Conservation (phyloP, 2,329 filamentous ascomycete species). For the Elsinoe perseae region DNA sequence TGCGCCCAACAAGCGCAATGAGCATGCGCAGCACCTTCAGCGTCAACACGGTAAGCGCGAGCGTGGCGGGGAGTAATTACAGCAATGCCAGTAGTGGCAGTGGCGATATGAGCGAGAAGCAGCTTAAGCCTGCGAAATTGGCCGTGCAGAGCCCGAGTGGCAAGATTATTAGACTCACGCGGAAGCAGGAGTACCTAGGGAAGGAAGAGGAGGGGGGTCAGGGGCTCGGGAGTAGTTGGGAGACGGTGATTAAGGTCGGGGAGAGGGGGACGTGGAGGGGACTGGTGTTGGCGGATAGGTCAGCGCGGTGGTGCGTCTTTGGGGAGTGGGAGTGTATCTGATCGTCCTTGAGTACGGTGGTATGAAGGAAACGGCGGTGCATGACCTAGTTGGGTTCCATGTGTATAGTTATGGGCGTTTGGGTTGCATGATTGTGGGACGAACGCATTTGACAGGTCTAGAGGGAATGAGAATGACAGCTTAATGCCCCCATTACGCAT, state of each 20-base stretch:
- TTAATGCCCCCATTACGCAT: not conserved
- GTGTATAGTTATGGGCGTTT: not conserved
- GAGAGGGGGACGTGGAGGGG: slow-evolving; percentile 75
- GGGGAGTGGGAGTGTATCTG: slow-evolving; percentile 68
- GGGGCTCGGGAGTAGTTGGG: slow-evolving; percentile 70
- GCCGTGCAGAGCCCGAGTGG: slow-evolving; percentile 90
- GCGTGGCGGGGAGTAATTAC: slow-evolving; percentile 45
- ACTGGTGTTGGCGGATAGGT: slow-evolving; percentile 73
- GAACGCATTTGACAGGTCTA: not conserved
- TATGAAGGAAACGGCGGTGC: not conserved
- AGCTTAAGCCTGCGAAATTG: slow-evolving; percentile 81
- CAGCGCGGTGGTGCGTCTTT: slow-evolving; percentile 85
- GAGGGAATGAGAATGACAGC: not conserved
- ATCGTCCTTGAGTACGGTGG: not conserved
- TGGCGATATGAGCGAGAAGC: slow-evolving; percentile 43
- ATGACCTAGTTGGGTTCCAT: too few relatives aligned
- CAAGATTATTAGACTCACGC: slow-evolving; percentile 82
- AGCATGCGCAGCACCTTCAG: slow-evolving; percentile 48
- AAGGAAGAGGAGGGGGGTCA: slow-evolving; percentile 49
- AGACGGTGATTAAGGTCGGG: slow-evolving; percentile 84
- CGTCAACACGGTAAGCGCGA: slow-evolving; percentile 38
- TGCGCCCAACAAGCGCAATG: slow-evolving; percentile 51
- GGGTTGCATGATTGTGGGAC: not conserved
- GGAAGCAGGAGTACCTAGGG: slow-evolving; percentile 54
- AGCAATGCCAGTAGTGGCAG: slow-evolving; percentile 51